Conservation (phyloP, 176 grass and related monocot species). For the Cymbopogon citratus region DNA sequence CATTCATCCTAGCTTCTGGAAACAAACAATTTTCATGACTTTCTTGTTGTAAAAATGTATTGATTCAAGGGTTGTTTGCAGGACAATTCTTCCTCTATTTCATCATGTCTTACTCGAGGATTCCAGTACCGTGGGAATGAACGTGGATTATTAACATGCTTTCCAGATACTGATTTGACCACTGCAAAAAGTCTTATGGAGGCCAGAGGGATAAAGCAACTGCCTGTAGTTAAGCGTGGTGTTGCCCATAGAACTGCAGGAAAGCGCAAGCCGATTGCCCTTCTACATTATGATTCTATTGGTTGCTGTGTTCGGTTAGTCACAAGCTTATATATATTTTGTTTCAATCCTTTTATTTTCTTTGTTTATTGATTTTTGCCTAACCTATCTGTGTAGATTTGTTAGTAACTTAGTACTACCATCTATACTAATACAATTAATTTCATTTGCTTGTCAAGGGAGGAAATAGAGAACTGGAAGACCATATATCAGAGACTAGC, state of each 20-base stretch:
- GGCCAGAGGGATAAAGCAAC: slow-evolving; percentile 88
- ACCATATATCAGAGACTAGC: slow-evolving; percentile 50
- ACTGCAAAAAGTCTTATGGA: slow-evolving; percentile 93
- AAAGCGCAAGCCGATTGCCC: slow-evolving; percentile 59
- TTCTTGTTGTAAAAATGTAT: neutral
- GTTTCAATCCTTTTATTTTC: neutral
- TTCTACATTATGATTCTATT: slow-evolving; percentile 90
- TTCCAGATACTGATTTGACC: slow-evolving; percentile 89
- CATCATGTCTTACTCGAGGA: slow-evolving; percentile 66
- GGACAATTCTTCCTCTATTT: slow-evolving; percentile 53
- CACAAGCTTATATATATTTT: slow-evolving; percentile 5
- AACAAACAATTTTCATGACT: neutral
- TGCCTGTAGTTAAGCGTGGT: slow-evolving; percentile 91
- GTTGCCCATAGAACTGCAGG: slow-evolving; percentile 42
- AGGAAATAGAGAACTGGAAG: slow-evolving; percentile 75
- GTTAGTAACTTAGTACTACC: neutral
- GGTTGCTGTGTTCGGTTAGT: slow-evolving; percentile 70
- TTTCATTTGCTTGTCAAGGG: slow-evolving; percentile 41
- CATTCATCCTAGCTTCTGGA: neutral
- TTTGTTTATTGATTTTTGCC: neutral
- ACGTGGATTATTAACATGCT: slow-evolving; percentile 76
- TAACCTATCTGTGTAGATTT: neutral
- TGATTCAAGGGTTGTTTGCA: slow-evolving; percentile 40
- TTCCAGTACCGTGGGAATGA: slow-evolving; percentile 56
- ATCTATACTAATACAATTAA: slow-evolving; percentile 5